phyloP scores from a whole-genome alignment of 192 early-diverging fungal genomes.

The Rhizophlyctis rosea region DNA sequence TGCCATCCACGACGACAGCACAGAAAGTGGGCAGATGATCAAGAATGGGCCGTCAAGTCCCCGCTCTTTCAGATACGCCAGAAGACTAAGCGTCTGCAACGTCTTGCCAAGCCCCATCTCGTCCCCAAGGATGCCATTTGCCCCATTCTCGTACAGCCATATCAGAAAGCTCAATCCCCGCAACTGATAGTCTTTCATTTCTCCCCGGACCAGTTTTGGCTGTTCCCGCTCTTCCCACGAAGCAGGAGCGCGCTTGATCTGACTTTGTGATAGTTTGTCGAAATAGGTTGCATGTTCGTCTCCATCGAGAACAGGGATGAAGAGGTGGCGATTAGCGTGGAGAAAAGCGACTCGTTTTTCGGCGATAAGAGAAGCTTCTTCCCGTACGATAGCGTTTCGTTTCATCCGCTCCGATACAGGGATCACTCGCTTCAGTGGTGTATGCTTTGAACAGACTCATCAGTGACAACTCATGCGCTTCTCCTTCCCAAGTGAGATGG shows the following conservation, averaged over 20 bases:
- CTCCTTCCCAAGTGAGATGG: not conserved
- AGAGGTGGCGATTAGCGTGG: conserved; percentile 10
- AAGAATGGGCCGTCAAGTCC: conserved; percentile 82
- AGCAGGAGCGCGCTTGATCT: conserved; percentile 1
- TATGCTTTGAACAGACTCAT: not conserved
- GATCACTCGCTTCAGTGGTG: not conserved
- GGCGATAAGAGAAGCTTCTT: not conserved
- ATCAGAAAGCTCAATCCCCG: conserved; percentile 91
- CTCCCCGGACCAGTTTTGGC: conserved; percentile 16
- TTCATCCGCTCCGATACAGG: not conserved
- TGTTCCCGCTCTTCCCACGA: not conserved
- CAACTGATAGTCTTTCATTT: conserved; percentile 77
- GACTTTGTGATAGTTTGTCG: not conserved
- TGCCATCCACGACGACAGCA: conserved; percentile 83
- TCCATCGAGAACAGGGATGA: conserved; percentile 18
- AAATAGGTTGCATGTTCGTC: conserved; percentile 5
- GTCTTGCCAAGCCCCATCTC: conserved; percentile 69
- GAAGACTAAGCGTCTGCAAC: conserved; percentile 87
- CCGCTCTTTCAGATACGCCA: conserved; percentile 73
- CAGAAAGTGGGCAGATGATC: conserved; percentile 84
- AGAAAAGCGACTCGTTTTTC: conserved; percentile 6
- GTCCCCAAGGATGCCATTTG: conserved; percentile 88
- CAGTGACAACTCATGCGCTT: not conserved
- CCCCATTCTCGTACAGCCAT: conserved; percentile 87
- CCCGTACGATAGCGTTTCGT: not conserved